A percentile compares a stretch with the other conserved stretches of the same genome.
Conservation (phyloP, 2,329 filamentous ascomycete species). For the Cytospora piceicola region DNA sequence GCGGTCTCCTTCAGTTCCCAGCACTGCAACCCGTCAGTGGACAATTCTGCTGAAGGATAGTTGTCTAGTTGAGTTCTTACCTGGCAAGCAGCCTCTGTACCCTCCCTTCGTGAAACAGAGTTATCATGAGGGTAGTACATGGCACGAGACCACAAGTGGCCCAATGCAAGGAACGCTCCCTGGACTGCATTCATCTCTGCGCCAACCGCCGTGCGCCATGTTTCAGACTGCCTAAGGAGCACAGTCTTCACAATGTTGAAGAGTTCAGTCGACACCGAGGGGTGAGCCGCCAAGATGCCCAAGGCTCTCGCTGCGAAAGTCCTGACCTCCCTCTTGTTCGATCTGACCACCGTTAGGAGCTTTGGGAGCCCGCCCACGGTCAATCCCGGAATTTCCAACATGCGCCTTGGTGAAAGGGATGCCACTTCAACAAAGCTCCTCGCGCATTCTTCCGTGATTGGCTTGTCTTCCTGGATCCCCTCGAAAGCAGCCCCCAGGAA, state of each 20-base stretch:
- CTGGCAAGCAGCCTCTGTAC: not conserved
- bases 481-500: slow-evolving; percentile 61
- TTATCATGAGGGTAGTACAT: slow-evolving; percentile 45
- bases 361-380: slow-evolving; percentile 54
- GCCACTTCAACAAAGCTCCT: slow-evolving; percentile 59
- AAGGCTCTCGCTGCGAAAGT: slow-evolving; percentile 69
- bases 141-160: slow-evolving; percentile 48
- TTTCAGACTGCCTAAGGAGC: slow-evolving; percentile 55
- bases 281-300: slow-evolving; percentile 76
- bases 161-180: slow-evolving; percentile 51
- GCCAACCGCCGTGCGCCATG: slow-evolving; percentile 56
- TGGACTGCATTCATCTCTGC: slow-evolving; percentile 51
- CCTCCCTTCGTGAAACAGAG: not conserved
- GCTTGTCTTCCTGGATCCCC: slow-evolving; percentile 54
- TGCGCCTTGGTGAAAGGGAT: slow-evolving; percentile 47
- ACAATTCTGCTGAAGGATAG: not conserved
- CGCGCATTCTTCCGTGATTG: slow-evolving; percentile 51
- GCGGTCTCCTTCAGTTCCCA: not conserved
- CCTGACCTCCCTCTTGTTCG: slow-evolving; percentile 73
- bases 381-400: slow-evolving; percentile 40
- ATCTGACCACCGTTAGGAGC: slow-evolving; percentile 65
- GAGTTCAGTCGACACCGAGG: slow-evolving; percentile 34
- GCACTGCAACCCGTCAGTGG: slow-evolving; percentile 20
- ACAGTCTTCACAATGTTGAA: slow-evolving; percentile 40
- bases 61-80: not conserved